Percentiles rank a stretch among this genome's conserved stretches.
Conservation (phyloP, 2,329 filamentous ascomycete genomes). For the Pseudonectria buxi region DNA sequence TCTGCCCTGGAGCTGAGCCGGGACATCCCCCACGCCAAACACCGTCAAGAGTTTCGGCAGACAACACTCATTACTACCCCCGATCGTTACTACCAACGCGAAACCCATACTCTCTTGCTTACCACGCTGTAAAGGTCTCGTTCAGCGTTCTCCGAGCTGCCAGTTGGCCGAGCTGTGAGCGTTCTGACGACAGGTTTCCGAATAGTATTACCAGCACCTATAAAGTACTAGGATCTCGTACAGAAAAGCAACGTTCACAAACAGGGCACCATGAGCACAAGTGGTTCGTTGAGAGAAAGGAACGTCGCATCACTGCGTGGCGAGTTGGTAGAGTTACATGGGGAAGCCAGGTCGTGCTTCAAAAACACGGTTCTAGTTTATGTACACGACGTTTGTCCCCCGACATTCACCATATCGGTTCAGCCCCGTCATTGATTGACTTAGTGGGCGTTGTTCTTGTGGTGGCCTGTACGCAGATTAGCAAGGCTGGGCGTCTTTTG, state of each 20-base stretch:
- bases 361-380: conserved; percentile 33
- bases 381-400: conserved; percentile 32
- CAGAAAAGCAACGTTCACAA: neutral
- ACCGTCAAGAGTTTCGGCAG: too few species aligned
- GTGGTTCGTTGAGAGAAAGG: conserved; percentile 4
- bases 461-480: conserved; percentile 65
- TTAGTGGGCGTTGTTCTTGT: conserved; percentile 99
- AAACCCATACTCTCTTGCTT: too few species aligned
- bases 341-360: conserved; percentile 31
- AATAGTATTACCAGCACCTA: too few species aligned
- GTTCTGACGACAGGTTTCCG: too few species aligned
- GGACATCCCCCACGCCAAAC: too few species aligned
- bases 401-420: conserved; percentile 16
- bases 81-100: too few species aligned
- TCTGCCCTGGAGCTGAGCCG: too few species aligned
- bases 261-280: neutral
- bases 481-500: conserved; percentile 2
- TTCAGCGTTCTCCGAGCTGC: too few species aligned
- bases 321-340: conserved; percentile 25
- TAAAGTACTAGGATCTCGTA: too few species aligned
- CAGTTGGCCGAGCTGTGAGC: too few species aligned
- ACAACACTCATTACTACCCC: too few species aligned
- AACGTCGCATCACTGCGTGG: conserved; percentile 22
- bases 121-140: too few species aligned
- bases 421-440: conserved; percentile 12